These are phyloP conservation scores for Berberis thunbergii DNA, from an alignment of 164 flowering plant species.

Conservation along the genomic window DNA sequence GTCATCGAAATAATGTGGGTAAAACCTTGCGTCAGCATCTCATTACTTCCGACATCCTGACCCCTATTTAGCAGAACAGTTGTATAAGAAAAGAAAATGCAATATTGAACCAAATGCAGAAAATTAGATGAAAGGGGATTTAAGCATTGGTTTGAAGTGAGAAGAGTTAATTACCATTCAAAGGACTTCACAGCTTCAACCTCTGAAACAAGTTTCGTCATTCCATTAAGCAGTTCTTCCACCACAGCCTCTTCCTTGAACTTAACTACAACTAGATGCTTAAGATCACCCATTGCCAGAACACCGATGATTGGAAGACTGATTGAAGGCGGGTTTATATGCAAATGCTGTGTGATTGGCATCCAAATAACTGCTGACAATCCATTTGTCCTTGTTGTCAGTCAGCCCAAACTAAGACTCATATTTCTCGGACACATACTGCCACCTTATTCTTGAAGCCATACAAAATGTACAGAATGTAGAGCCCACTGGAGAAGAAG, in stretches of 20 bases:
- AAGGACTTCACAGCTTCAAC: constrained; percentile 61
- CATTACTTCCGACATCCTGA: constrained; percentile 50
- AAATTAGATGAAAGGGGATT: no score
- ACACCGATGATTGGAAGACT: background rate
- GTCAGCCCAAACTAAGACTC: background rate
- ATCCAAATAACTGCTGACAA: background rate
- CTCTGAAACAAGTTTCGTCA: constrained; percentile 59
- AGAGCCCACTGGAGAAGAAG: no score
- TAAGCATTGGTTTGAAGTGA: background rate
- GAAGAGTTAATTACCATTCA: constrained; percentile 44
- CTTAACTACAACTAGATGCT: constrained; percentile 79
- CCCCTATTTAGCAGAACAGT: constrained; percentile 43
- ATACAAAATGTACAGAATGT: no score
- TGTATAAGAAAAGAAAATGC: background rate
- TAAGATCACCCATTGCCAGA: constrained; percentile 45
- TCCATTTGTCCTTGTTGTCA: constrained; percentile 5
- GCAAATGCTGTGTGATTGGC: background rate
- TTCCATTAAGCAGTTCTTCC: constrained; percentile 55
- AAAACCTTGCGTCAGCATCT: constrained; percentile 66
- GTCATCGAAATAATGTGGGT: constrained; percentile 65
- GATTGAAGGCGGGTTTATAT: constrained; percentile 9
- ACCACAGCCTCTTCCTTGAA: constrained; percentile 72
- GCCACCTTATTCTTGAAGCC: no score
- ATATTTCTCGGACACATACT: no score
- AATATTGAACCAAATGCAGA: no score